Percentiles rank a stretch among this genome's conserved stretches.
Conservation (phyloP, 371 early-diverging fungal genomes). For the Saksenaea oblongispora region DNA sequence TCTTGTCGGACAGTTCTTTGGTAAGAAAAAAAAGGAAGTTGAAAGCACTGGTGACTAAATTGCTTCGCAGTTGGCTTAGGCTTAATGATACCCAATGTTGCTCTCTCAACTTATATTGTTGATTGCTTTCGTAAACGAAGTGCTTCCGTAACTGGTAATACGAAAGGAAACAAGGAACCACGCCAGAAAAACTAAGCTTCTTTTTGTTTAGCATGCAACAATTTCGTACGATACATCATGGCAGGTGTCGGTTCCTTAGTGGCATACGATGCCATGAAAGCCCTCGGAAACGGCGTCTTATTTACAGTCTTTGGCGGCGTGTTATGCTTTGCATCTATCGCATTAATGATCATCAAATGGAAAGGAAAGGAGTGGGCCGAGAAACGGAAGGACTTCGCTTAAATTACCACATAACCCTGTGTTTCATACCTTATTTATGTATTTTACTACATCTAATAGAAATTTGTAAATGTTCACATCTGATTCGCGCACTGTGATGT, state of each 20-base stretch:
- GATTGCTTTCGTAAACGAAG: slow-evolving; percentile 42
- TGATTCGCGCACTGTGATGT: too few species aligned
- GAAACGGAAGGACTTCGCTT: neutral
- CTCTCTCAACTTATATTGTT: slow-evolving; percentile 41
- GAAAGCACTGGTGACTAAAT: too few species aligned
- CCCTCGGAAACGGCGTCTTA: slow-evolving; percentile 33
- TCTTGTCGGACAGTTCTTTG: slow-evolving; percentile 36
- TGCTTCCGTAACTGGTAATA: slow-evolving; percentile 48
- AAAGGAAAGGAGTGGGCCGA: slow-evolving; percentile 29
- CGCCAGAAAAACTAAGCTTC: neutral
- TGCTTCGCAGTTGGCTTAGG: slow-evolving; percentile 31
- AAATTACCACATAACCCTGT: too few species aligned
- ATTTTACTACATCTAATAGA: too few species aligned
- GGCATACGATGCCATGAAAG: slow-evolving; percentile 31
- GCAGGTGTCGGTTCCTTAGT: slow-evolving; percentile 47
- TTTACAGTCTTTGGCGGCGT: slow-evolving; percentile 32
- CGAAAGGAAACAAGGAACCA: neutral
- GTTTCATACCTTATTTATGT: too few species aligned
- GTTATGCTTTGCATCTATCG: slow-evolving; percentile 12
- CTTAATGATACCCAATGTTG: slow-evolving; percentile 43
- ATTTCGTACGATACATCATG: slow-evolving; percentile 40
- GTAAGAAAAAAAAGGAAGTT: slow-evolving; percentile 22
- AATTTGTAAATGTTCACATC: too few species aligned
- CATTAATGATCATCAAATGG: slow-evolving; percentile 15
- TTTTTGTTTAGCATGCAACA: slow-evolving; percentile 39